Evolutionary conservation across 257 asterid species (phyloP), one percentile per base, ranked within the genome.

Genomic region (Cinchona pubescens): DNA sequence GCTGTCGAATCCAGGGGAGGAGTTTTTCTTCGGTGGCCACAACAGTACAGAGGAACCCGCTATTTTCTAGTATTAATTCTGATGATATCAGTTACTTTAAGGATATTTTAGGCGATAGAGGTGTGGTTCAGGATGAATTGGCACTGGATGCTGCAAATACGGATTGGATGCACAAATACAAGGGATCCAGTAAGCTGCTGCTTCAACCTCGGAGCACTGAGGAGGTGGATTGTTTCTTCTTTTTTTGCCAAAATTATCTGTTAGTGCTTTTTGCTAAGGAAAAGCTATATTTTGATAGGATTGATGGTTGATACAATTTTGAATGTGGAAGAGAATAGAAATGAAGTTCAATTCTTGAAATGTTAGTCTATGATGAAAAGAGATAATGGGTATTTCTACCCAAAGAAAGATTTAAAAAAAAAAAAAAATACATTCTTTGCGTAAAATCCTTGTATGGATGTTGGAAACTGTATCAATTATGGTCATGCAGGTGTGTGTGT

Each of bases 151-250:
- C 88, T 79, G 97, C 89, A 38, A 94, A 94, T 83, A 90, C 88
- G 2, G 98, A 94, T 84, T 94, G 98, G 98, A 87, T 92, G 97
- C 84, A 86, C 76, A 90, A 90, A 82, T 81, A 90, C 86, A 89
- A 86, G 85, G 98, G 98, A 75, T 83, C 92, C 51, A 90, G 98
- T 81, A 90, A 87, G 85, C 95, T 94, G 79, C 84, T 94, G 95
- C 88, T 94, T 74, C 93, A 77, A 75, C 98, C 98, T 66, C 86
- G 77, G 79, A 90, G 78, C 79, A 79, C 94, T 51, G 85, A 84
- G 23, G 96, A 94, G 96, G 98, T 92, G 83, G 67, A 53, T 65
- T 34, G 29, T 58, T 75, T 49, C 42, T 69, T 37, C 25, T 42
- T 49, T 25, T 72, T 21, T 63, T 49, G 0, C 42, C 2, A 59